Base-by-base conservation (phyloP, 495 filamentous ascomycete genomes). In the Xylaria acuta region DNA sequence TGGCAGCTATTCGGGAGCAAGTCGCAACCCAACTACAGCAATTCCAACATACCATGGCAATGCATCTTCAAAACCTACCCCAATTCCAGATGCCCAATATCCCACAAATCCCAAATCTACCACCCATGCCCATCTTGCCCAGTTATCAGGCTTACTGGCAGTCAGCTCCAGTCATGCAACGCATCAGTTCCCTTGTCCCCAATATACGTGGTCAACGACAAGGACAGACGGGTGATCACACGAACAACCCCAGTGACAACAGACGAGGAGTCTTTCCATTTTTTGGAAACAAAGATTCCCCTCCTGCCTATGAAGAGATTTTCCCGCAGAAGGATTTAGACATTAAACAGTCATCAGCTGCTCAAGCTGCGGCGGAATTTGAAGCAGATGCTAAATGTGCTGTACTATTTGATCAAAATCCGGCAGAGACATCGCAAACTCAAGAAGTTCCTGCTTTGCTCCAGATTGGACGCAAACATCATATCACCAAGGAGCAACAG, bases 291-390 rank as follows among this genome's bases (percentile, higher is more conserved):
- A 79, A 75, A 54, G 77, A 79, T 2, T 75, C 82, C 6, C 84
- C 85, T 36, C 93, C 94, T 41, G 88, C 94, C 5, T 97, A 97
- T 71, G 89, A 94, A 65, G 93, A 94, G 27, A 86, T 97, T 36
- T 97, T 89, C 77, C 93, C 93, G 7, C 73, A 78, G 43, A 82
- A 84, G 18, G 83, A 84, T 56, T 74, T 82, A 7, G 86, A 89
- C 49, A 83, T 84, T 22, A 93, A 94, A 82, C 90, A 90, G 79
- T 76, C 85, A 12, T 87, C 89, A 20, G 85, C 88, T 32, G 78
- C 89, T 4, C 83, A 85, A 56, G 92, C 92, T 12, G 86, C 90
- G 8, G 87, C 88, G 4, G 92, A 94, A 56, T 85, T 87, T 9
- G 86, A 88, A 45, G 82, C 91, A 22, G 92, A 95, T 76, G 82